A percentile compares a stretch with the other conserved stretches of the same genome.
These are phyloP conservation scores for Lepidium aucheri DNA, from an alignment of 345 rosid genomes.

Conservation along the genomic window DNA sequence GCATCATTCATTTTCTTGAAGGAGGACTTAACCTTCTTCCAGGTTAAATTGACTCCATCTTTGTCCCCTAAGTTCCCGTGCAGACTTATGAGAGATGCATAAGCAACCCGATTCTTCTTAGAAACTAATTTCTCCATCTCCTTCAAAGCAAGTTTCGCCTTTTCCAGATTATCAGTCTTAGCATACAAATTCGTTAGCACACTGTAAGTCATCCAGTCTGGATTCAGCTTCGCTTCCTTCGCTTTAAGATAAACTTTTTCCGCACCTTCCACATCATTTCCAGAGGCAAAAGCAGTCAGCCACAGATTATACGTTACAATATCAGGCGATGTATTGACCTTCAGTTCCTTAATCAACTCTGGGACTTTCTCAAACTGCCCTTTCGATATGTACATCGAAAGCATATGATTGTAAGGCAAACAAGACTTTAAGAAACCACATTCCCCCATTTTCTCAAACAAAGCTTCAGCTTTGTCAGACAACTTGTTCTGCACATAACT, in stretches of 20 bases:
- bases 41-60: conserved; percentile 50
- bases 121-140: conserved; percentile 84
- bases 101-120: conserved; percentile 45
- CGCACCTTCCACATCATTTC: conserved; percentile 48
- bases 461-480: conserved; percentile 62
- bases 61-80: conserved; percentile 52
- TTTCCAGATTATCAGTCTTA: conserved; percentile 39
- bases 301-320: conserved; percentile 65
- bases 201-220: conserved; percentile 86
- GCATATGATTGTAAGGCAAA: conserved; percentile 73
- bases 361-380: conserved; percentile 55
- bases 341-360: conserved; percentile 46
- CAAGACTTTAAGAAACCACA: conserved; percentile 56
- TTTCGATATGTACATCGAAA: conserved; percentile 50
- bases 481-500: conserved; percentile 51
- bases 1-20: conserved; percentile 65
- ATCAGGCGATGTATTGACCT: conserved; percentile 54
- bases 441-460: conserved; percentile 70
- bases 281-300: conserved; percentile 50
- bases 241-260: conserved; percentile 52
- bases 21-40: conserved; percentile 58
- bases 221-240: conserved; percentile 48
- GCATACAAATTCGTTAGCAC: conserved; percentile 51
- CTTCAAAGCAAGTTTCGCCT: conserved; percentile 56
- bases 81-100: conserved; percentile 70